These are phyloP conservation scores for Phytophthora cryptogea DNA, from an alignment of 352 stramenopile genomes.

Conservation along the genomic window DNA sequence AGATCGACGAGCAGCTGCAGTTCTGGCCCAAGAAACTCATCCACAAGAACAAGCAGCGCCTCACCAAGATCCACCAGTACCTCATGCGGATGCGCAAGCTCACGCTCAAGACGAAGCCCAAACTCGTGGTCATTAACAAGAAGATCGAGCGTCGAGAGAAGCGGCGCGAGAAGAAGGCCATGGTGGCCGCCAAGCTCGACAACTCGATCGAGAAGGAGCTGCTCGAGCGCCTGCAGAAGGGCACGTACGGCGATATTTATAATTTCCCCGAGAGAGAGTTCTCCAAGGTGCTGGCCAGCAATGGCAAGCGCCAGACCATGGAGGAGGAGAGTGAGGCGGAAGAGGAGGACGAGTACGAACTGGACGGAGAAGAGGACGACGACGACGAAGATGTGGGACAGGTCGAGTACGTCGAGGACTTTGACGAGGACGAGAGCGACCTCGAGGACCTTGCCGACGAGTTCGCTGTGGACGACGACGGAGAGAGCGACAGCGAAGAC, in stretches of 20 bases:
- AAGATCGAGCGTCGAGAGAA: slow-evolving; percentile 96
- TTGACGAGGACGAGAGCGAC: slow-evolving; percentile 94
- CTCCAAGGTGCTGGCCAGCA: slow-evolving; percentile 82
- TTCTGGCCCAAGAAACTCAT: slow-evolving; percentile 98
- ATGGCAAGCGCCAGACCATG: slow-evolving; percentile 89
- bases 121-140: slow-evolving; percentile 95
- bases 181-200: slow-evolving; percentile 95
- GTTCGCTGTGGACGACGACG: slow-evolving; percentile 63
- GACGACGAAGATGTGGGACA: slow-evolving; percentile 47
- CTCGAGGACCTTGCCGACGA: slow-evolving; percentile 84
- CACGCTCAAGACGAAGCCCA: slow-evolving; percentile 94
- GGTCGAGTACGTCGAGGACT: slow-evolving; percentile 87
- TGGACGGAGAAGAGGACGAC: slow-evolving; percentile 59
- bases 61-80: slow-evolving; percentile 99
- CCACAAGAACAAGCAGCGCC: slow-evolving; percentile 98
- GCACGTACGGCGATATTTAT: slow-evolving; percentile 99
- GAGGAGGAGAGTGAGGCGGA: slow-evolving; percentile 90
- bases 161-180: slow-evolving; percentile 96
- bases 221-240: slow-evolving; percentile 96
- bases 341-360: slow-evolving; percentile 63
- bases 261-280: slow-evolving; percentile 97
- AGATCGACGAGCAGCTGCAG: slow-evolving; percentile 96
- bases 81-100: slow-evolving; percentile 99
- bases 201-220: slow-evolving; percentile 98
- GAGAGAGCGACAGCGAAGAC: slow-evolving; percentile 57